Percentiles rank a stretch among this genome's conserved stretches.
phyloP scores from a whole-genome alignment of 2,329 filamentous ascomycete species.

The Paecilomyces dactylethromorphus region DNA sequence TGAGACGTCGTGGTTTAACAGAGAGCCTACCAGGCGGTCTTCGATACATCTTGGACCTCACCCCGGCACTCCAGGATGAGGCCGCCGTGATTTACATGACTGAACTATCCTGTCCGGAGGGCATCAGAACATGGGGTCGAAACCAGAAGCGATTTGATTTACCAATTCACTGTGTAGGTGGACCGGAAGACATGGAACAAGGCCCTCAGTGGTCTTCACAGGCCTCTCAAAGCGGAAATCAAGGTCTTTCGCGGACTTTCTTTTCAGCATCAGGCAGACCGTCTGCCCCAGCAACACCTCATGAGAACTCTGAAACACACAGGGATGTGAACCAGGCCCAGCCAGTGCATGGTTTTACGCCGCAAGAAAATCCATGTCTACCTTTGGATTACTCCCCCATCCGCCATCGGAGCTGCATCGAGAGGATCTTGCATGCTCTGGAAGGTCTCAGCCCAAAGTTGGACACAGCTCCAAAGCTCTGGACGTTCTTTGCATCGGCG shows the following conservation, averaged over 20 bases:
- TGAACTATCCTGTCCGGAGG: conserved; percentile 51
- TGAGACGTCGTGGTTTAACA: conserved; percentile 22
- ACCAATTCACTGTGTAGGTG: conserved; percentile 36
- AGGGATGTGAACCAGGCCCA: too few species aligned
- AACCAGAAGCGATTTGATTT: conserved; percentile 33
- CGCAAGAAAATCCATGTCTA: conserved; percentile 3
- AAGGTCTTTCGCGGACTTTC: background rate
- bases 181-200: conserved; percentile 39
- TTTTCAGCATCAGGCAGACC: background rate
- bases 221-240: background rate
- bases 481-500: conserved; percentile 59
- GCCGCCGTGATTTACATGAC: conserved; percentile 55
- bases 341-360: background rate
- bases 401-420: conserved; percentile 58
- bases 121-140: conserved; percentile 51
- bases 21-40: conserved; percentile 35
- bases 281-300: background rate
- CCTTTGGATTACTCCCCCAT: conserved; percentile 55
- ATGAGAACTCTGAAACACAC: background rate
- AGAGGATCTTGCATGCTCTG: conserved; percentile 55
- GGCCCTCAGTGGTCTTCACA: background rate
- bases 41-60: conserved; percentile 58
- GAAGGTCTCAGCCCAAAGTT: conserved; percentile 49
- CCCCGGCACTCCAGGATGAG: conserved; percentile 56
- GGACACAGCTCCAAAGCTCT: conserved; percentile 60